Percentiles rank a stretch among this genome's conserved stretches.
Evolutionary conservation across 257 asterid species (phyloP).

Genomic region (Capsicum baccatum): DNA sequence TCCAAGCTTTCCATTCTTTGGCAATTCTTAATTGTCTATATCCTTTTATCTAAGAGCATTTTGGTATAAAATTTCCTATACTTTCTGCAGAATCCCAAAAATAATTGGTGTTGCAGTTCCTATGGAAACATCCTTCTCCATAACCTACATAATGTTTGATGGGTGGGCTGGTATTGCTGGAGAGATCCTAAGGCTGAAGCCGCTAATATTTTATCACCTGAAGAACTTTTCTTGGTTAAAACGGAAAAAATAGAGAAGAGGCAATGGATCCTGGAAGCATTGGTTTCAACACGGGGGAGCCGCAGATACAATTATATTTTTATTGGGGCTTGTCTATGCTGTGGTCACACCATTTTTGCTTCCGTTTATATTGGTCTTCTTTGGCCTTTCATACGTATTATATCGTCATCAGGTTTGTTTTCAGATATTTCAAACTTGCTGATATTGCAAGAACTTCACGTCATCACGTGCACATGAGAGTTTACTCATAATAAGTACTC

Average conservation of each 20-base stretch:
- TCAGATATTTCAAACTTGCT: constrained; percentile 4
- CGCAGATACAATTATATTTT: constrained; percentile 89
- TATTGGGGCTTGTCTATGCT: constrained; percentile 91
- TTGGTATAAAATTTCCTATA: not conserved
- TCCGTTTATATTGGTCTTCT: constrained; percentile 89
- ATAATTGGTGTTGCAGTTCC: constrained; percentile 90
- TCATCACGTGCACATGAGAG: not conserved
- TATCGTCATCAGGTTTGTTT: constrained; percentile 91
- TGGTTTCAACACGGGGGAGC: constrained; percentile 87
- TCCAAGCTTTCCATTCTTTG: constrained; percentile 11
- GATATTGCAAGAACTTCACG: not conserved
- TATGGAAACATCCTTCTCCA: constrained; percentile 96
- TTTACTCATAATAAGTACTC: not conserved
- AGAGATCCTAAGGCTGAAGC: constrained; percentile 81
- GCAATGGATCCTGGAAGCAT: constrained; percentile 99
- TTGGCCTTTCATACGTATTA: constrained; percentile 76
- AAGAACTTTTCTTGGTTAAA: constrained; percentile 90
- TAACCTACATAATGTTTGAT: constrained; percentile 90
- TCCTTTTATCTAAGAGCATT: not conserved
- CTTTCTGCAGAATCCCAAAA: constrained; percentile 67
- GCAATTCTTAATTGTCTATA: not conserved
- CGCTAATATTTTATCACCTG: constrained; percentile 73
- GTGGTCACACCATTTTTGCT: constrained; percentile 86
- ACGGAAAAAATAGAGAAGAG: constrained; percentile 88
- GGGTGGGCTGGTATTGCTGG: constrained; percentile 98